Evolutionary conservation across 306 rosid species (phyloP), one percentile per base, ranked within the genome.

Genomic region (Malus asiatica): DNA sequence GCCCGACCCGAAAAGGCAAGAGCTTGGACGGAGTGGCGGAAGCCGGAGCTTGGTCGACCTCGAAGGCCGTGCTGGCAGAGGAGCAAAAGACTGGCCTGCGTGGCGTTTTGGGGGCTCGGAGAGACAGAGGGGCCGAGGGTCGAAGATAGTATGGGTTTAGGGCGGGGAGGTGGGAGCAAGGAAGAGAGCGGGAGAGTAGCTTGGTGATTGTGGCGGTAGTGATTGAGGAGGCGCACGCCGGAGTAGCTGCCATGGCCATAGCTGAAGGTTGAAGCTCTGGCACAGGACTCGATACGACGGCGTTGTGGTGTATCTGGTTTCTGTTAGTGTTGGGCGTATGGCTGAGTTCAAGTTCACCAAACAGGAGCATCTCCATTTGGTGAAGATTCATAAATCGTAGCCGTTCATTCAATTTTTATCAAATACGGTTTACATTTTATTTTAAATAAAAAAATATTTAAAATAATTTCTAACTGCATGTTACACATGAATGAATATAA

Each of bases 1-100:
- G 98, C 3, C 98, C 99, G 23, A 92, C 87, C 70, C 98, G 91
- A 73, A 92, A 96, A 30, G 99, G 99, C 27, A 96, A 80, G 72
- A 44, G 11, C 83, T 88, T 96, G 38, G 88, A 74, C 32, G 93
- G 87, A 71, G 84, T 71, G 52, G 71, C 51, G 29, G 97, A 67
- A 44, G 77, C 60, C 6, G 80, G 53, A 16, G 86, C 68, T 15
- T 64, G 71, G 8, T 83, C 83, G 20, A 73, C 65, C 22, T 85
- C 73, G 42, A 88, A 33, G 72, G 91, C 70, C 60, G 93, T 40
- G 78, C 78, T 66, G 6, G 94, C 76, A 19, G 86, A 38, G 66
- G 87, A 78, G 27, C 85, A 80, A 48, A 77, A 51, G 3, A 85
- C 66, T 25, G 65, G 67, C 8, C 60, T 52, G 64, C 78, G 30